Evolutionary conservation across 2,329 filamentous ascomycete genomes (phyloP).

Genomic region (Clarireedia monteithiana): DNA sequence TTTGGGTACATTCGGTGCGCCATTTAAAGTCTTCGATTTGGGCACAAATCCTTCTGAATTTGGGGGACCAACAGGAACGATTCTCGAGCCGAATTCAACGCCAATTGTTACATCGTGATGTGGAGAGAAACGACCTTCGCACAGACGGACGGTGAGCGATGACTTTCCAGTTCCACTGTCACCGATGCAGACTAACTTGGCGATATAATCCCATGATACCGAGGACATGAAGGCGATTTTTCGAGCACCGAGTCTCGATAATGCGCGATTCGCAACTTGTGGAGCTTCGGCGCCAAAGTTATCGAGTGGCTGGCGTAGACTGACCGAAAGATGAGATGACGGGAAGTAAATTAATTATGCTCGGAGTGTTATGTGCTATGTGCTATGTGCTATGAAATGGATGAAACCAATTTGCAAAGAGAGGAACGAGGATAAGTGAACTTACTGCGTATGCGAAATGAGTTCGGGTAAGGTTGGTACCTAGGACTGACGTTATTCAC

Average conservation of each 20-base stretch:
- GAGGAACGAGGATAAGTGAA: not conserved
- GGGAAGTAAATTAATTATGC: too few relatives aligned
- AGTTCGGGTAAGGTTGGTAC: too few relatives aligned
- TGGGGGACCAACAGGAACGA: constrained; percentile 83
- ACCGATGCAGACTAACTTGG: constrained; percentile 96
- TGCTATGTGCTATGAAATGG: too few relatives aligned
- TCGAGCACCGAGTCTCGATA: not conserved
- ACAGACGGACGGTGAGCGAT: constrained; percentile 86
- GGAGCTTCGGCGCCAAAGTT: too few relatives aligned
- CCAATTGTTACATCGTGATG: constrained; percentile 97
- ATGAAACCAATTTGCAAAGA: not conserved
- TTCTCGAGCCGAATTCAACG: constrained; percentile 92
- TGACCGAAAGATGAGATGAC: too few relatives aligned
- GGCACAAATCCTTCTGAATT: constrained; percentile 42
- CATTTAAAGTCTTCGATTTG: constrained; percentile 33
- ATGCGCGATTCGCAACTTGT: too few relatives aligned
- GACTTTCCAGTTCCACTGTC: constrained; percentile 96
- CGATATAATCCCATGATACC: constrained; percentile 94
- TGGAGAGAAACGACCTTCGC: constrained; percentile 88
- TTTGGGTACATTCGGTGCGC: constrained; percentile 21
- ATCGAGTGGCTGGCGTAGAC: too few relatives aligned
- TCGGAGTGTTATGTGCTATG: too few relatives aligned
- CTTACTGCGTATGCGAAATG: too few relatives aligned
- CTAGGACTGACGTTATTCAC: not conserved
- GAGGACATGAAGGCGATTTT: constrained; percentile 39